Base-by-base conservation (phyloP, 169 alveolate species). In the Eimeria praecox region DNA sequence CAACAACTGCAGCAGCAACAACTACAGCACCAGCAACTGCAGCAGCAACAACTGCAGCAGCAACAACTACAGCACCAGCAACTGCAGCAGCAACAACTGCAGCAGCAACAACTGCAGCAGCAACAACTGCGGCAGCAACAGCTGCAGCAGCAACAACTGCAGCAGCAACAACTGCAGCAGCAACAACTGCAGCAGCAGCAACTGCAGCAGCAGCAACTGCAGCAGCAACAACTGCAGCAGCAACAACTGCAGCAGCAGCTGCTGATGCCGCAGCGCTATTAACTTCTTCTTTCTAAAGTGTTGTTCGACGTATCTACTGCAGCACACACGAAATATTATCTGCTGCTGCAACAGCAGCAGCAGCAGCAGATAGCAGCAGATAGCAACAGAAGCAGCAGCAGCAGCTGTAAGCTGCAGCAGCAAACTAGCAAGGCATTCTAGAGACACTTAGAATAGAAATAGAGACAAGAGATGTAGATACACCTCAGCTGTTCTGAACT, bases 241-340 rank as follows among this genome's bases (percentile, higher is more conserved):
- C 64, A 44, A 44, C 90, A 44, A 30, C 71, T 12, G 62, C 86
- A 75, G 59, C 71, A 82, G 71, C 90, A 49, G 71, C 64, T 52
- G 90, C 71, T 46, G 90, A 44, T 46, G 90, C 90, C 90, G 71
- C 90, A 82, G 38, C 90, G n/a, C 12, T 82, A 82, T 44, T 82
- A 82, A 82, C 90, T 49, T 30, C 30, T 16, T 18, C 1, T 82
- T 75, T 75, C 86, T 40, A 40, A 75, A 75, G n/a, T n/a, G n/a
- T 10, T 20, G 6, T 22, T 40, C 56, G 22, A 24, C 20, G 9
- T 75, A 75, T 40, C 38, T 16, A 12, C 20, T 69, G 62, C 22
- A 40, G 42, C 56, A 9, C 59, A 14, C 33, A 44, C 9, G 14
- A 5, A 22, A 52, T 38, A 8, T 38, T 20, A 0, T 8, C 59